These are phyloP conservation scores for Leccinum boreale DNA, from an alignment of 768 basidiomycete species.

Conservation along the genomic window DNA sequence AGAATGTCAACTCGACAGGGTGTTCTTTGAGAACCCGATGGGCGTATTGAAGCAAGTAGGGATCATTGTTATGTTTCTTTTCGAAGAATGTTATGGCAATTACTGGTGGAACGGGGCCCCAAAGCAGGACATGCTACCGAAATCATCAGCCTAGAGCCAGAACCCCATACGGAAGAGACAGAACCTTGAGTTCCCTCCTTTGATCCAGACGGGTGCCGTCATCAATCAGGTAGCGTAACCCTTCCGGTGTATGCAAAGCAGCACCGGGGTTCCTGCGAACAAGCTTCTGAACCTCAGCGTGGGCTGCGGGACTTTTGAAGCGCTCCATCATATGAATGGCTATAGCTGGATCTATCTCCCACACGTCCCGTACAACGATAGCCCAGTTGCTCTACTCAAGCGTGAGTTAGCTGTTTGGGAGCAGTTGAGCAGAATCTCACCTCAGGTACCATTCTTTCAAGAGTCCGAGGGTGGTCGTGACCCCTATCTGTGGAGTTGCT, in stretches of 20 bases:
- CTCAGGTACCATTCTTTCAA: constrained; percentile 59
- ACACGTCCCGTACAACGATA: constrained; percentile 64
- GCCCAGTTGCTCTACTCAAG: constrained; percentile 58
- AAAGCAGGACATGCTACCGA: constrained; percentile 76
- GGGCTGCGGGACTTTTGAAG: constrained; percentile 66
- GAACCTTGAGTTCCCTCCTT: constrained; percentile 73
- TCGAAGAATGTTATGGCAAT: constrained; percentile 84
- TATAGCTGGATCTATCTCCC: constrained; percentile 82
- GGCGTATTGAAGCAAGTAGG: constrained; percentile 90
- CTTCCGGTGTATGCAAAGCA: constrained; percentile 76
- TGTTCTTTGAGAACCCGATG: constrained; percentile 94
- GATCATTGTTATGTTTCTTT: constrained; percentile 77
- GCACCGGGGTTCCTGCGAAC: constrained; percentile 70
- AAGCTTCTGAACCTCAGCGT: constrained; percentile 70
- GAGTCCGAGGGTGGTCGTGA: constrained; percentile 50
- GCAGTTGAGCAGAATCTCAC: constrained; percentile 37
- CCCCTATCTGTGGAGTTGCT: constrained; percentile 72
- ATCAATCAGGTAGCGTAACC: constrained; percentile 74
- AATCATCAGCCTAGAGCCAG: background rate
- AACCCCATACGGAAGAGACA: constrained; percentile 3
- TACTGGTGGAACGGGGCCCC: constrained; percentile 85
- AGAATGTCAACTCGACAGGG: constrained; percentile 93
- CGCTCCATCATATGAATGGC: constrained; percentile 84
- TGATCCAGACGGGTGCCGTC: constrained; percentile 58
- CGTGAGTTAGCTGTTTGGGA: constrained; percentile 2